Evolutionary conservation across 352 stramenopile genomes (phyloP).

Genomic region (Plasmopara viticola): DNA sequence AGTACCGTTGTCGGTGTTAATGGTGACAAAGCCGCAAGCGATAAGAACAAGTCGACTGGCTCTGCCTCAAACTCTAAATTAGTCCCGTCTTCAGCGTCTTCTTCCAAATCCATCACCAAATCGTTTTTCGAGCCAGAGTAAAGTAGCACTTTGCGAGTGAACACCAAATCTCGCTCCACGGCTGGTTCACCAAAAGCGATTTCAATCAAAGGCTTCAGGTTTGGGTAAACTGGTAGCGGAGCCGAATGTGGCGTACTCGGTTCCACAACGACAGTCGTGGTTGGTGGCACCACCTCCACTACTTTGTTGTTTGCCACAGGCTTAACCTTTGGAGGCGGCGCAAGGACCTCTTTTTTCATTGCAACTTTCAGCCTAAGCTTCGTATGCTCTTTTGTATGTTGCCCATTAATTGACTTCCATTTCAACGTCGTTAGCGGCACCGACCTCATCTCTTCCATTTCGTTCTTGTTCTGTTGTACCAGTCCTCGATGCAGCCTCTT

Average conservation of each 20-base stretch:
- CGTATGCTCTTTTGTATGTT: neutral
- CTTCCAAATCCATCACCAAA: conserved; percentile 11
- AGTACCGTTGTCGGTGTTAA: conserved; percentile 13
- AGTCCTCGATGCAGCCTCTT: conserved; percentile 12
- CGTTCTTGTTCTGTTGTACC: conserved; percentile 11
- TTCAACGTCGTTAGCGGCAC: conserved; percentile 3
- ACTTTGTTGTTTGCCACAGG: conserved; percentile 5
- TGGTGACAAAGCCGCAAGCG: conserved; percentile 15
- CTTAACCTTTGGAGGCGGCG: conserved; percentile 4
- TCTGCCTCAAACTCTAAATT: conserved; percentile 13
- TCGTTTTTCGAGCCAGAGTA: conserved; percentile 18
- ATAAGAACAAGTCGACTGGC: conserved; percentile 13
- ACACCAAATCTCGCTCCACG: conserved; percentile 17
- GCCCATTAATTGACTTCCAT: neutral
- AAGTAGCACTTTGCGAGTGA: conserved; percentile 28
- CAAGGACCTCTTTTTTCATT: too few species aligned
- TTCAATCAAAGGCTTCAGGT: conserved; percentile 22
- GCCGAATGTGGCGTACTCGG: conserved; percentile 5
- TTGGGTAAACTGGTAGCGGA: conserved; percentile 15
- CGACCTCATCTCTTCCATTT: conserved; percentile 2
- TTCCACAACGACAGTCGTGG: conserved; percentile 10
- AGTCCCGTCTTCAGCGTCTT: conserved; percentile 9
- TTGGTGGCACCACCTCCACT: conserved; percentile 1
- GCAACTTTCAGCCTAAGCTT: neutral
- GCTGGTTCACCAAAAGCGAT: conserved; percentile 16